Base-by-base conservation (phyloP, 73 alveolate genomes). In the Paramecium pentaurelia region DNA sequence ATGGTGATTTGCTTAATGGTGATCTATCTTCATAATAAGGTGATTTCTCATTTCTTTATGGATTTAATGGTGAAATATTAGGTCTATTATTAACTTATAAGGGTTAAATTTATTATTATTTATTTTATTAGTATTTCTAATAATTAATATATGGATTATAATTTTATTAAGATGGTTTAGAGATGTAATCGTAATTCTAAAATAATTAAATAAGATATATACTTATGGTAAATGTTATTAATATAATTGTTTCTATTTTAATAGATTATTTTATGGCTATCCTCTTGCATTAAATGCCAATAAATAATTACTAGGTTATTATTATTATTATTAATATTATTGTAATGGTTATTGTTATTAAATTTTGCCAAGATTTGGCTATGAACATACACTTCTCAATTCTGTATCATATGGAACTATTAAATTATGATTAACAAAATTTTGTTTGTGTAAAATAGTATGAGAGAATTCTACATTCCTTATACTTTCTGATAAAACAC, bases 391-490 rank as follows among this genome's bases (percentile, higher is more conserved):
- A 80, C 73, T 28, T 80, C 91, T 80, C 6, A 80, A 25, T 10
- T 80, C 91, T 11, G 71, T 80, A 49, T 80, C 91, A 28, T 80
- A 80, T 10, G 91, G 91, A 9, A 80, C 73, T 18, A 28, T 9
- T 1, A 80, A 25, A 80, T 49, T 80, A 80, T 80, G 77, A 80
- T 80, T 80, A 8, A 80, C 91, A 80, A 80, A 80, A 14, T 80
- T 80, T 37, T 89, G 58, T 71, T 89, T 89, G 92, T 97, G 99
- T 27, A 97, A 89, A 42, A 97, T 73, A 38, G 99, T 97, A 91
- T 97, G 99, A 1, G 98, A 94, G 86, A 97, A 97, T 75, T 98
- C 99, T 10, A 59, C 86, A 47, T 95, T 86, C 93, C 93, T 95
- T n/a, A 93, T 75, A 32, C 95, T 96, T 68, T 96, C 96, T 25